phyloP scores from a whole-genome alignment of 805 yeast genomes.

The Metschnikowia lachancei region DNA sequence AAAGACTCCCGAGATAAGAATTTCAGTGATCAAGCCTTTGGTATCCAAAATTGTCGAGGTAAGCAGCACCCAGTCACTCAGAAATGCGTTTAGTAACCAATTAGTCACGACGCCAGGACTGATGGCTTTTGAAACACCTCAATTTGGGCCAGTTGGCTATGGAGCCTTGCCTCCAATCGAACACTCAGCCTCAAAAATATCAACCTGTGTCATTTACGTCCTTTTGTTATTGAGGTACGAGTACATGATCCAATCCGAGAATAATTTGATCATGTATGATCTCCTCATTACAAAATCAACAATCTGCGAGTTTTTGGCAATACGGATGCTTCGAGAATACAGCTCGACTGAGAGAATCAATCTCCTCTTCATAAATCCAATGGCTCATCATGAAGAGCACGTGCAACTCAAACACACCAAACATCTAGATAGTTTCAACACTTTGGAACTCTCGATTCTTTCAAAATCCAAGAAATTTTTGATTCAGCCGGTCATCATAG shows the following conservation, averaged over 20 bases:
- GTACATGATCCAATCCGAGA: conserved; percentile 38
- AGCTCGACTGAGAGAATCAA: conserved; percentile 43
- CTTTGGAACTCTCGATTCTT: conserved; percentile 51
- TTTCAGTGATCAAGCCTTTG: conserved; percentile 48
- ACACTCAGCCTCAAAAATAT: conserved; percentile 20
- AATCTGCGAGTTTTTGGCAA: conserved; percentile 53
- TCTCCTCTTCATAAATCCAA: conserved; percentile 46
- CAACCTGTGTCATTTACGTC: conserved; percentile 30
- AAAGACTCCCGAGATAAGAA: conserved; percentile 48
- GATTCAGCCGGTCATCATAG: conserved; percentile 50
- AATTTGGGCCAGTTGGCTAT: conserved; percentile 21
- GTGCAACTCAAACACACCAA: conserved; percentile 20
- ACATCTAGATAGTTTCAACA: conserved; percentile 34
- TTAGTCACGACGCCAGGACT: conserved; percentile 6
- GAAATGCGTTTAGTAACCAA: conserved; percentile 28
- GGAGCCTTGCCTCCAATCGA: conserved; percentile 9
- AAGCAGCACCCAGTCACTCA: conserved; percentile 36
- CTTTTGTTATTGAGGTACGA: conserved; percentile 38
- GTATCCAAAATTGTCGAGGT: conserved; percentile 37
- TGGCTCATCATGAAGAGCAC: conserved; percentile 27
- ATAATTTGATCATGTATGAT: conserved; percentile 37
- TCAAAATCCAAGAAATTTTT: conserved; percentile 52
- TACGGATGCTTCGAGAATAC: conserved; percentile 48
- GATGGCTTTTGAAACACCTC: conserved; percentile 18
- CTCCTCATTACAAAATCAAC: conserved; percentile 44